Base-by-base conservation (phyloP, 2,329 filamentous ascomycete genomes). In the Curvularia verruculosa region DNA sequence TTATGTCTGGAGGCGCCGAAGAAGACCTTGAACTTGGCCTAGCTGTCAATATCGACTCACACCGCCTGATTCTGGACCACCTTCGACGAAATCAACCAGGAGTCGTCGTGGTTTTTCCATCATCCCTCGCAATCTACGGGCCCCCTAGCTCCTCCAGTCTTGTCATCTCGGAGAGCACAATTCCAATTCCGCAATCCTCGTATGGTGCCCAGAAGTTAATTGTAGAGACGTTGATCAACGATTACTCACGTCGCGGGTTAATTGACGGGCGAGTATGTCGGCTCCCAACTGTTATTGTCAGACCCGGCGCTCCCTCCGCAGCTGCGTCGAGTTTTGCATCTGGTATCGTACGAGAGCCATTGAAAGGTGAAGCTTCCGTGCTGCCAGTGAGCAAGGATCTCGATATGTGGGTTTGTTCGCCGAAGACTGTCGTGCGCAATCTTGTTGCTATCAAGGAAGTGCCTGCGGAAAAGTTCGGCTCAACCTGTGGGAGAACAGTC, bases 201-300 rank as follows among this genome's bases (percentile, higher is more conserved):
- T 87, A 87, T 69, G 85, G 85, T 36, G 79, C 83, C 5, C 82
- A 86, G 71, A 87, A 87, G 72, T 74, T 86, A 56, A 79, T 86
- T 61, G 83, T 80, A 58, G 85, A 87, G 75, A 77, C 81, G 0
- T 76, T 86, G 10, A 70, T 87, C 65, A 87, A 87, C 72, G 85
- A 87, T 63, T 82, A 85, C 70, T 83, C 83, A 51, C 79, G 85
- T 24, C 78, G 82, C 56, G 82, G 83, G 1, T 82, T 81, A 59
- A 79, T 87, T 58, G 82, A 84, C 46, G 85, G 80, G 5, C 82
- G 85, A 53, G 78, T 78, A 5, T 77, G 84, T 54, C 82, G 85
- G 0, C 85, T 87, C 58, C 85, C 85, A 0, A 86, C 84, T 0
- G 82, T 87, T 41, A 80, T 81, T 0, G 84, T 87, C 15, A 80